Base-by-base conservation (phyloP, 805 yeast species). In the Metschnikowia proteae region DNA sequence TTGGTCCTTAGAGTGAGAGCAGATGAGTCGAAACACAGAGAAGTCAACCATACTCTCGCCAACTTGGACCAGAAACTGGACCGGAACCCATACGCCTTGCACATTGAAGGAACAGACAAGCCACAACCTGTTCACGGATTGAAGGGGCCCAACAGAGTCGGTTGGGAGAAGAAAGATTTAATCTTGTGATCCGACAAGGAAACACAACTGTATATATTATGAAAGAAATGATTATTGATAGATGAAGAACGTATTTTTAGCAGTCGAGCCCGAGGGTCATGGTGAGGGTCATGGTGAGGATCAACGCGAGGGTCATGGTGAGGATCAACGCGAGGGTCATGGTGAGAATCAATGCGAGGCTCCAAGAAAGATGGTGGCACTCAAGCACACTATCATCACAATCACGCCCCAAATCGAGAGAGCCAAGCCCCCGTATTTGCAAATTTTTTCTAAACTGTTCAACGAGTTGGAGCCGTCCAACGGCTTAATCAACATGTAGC, bases 1-100 rank as follows among this genome's bases (percentile, higher is more conserved):
- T 72, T 85, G 60, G 69, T 85, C 41, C 72, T 75, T 50, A 75
- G 81, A 55, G 71, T 85, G 25, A 75, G 90, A 53, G 91, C 91
- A 1, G 91, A 84, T 59, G 91, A 84, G 64, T 84, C 88, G 36
- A 84, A 84, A 62, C 90, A 84, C 61, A 75, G 91, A 64, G 91
- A 85, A 60, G 90, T 85, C 28, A 85, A 84, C 66, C 91, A 84
- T 59, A 85, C 90, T 0, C 75, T 84, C 59, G 90, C 87, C 10
- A 84, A 84, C 58, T 73, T 84, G 56, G 62, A 72, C 46, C 80
- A 73, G 53, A 63, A 65, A 29, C 45, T 41, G 1, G 89, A 85
- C 61, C 74, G 88, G 58, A 85, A 85, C 60, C 91, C 91, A 10
- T 85, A 80, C 63, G 89, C 75, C 5, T 58, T 70, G 56, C 48